Evolutionary conservation across 2,329 filamentous ascomycete species (phyloP), one percentile per base, ranked within the genome.

Genomic region (Cyclaneusma minus): DNA sequence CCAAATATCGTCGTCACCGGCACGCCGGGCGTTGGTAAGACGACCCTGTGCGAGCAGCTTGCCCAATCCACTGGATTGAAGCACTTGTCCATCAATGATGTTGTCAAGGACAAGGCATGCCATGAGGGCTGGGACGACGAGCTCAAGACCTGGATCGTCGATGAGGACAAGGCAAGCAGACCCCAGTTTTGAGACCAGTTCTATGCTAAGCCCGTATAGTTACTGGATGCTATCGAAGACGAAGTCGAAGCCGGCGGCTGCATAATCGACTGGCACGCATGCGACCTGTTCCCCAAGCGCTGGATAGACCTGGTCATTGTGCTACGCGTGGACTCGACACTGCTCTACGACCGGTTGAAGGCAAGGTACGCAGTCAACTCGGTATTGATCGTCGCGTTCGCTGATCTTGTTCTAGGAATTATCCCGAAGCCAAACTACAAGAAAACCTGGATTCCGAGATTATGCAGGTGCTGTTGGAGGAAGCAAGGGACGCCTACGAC

Each of bases 391-490:
- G 8, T 18, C 18, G 18, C 8, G 30, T 30, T 31, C 28, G 7
- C n/a, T 26, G 22, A 10, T 15, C 15, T 3, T 16, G 8, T n/a
- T 16, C 22, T 32, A 80, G 78, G 38, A 78, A 82, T 35, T 94
- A 94, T 50, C 64, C 69, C 34, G 81, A 89, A 46, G 64, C 67
- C 35, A 98, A 98, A 52, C 59, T 98, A 22, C 81, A 95, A 50
- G 89, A 95, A 52, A 98, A 98, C 47, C 60, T 98, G 33, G 89
- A 98, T 51, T 79, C 82, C 16, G 89, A 98, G 57, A 95, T 98
- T 47, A 95, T 98, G 75, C 79, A 93, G 46, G 82, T 95, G 14
- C 58, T 98, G 29, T 60, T 92, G 12, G 77, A 93, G 39, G 89
- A 98, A 57, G 89, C 89, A 16, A 63, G 73, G 33, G 85, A 93